phyloP scores from a whole-genome alignment of 2,329 filamentous ascomycete species.

The Claviceps arundinis region DNA sequence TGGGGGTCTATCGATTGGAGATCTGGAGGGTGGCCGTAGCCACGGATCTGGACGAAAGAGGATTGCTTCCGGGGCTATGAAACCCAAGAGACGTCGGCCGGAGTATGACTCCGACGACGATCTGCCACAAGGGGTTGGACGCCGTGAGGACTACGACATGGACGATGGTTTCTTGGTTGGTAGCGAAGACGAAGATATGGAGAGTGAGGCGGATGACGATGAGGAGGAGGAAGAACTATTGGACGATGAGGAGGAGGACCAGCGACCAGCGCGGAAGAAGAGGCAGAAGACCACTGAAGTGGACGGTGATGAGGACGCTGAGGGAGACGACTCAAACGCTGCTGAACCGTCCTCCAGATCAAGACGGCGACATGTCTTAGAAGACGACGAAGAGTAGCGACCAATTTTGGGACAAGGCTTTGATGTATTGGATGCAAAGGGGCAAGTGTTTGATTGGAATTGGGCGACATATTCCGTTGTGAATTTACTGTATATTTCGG shows the following conservation, averaged over 20 bases:
- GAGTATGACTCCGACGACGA: constrained; percentile 73
- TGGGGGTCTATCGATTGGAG: constrained; percentile 51
- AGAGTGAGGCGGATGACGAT: constrained; percentile 47
- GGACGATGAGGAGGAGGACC: constrained; percentile 42
- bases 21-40: constrained; percentile 50
- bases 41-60: constrained; percentile 39
- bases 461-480: not conserved
- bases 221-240: constrained; percentile 46
- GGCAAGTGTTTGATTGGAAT: not conserved
- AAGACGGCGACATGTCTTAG: constrained; percentile 42
- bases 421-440: not conserved
- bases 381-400: constrained; percentile 28
- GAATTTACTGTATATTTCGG: not conserved
- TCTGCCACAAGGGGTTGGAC: constrained; percentile 43
- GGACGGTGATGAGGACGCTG: constrained; percentile 37
- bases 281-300: constrained; percentile 36
- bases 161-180: constrained; percentile 67
- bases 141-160: constrained; percentile 64
- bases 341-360: constrained; percentile 29
- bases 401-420: not conserved
- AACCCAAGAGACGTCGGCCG: constrained; percentile 39
- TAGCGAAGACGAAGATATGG: constrained; percentile 58
- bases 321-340: constrained; percentile 39
- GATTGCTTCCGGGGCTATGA: constrained; percentile 33
- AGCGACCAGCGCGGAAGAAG: constrained; percentile 32